Evolutionary conservation across 768 basidiomycete genomes (phyloP).

Genomic region (Cytidiella melzeri): DNA sequence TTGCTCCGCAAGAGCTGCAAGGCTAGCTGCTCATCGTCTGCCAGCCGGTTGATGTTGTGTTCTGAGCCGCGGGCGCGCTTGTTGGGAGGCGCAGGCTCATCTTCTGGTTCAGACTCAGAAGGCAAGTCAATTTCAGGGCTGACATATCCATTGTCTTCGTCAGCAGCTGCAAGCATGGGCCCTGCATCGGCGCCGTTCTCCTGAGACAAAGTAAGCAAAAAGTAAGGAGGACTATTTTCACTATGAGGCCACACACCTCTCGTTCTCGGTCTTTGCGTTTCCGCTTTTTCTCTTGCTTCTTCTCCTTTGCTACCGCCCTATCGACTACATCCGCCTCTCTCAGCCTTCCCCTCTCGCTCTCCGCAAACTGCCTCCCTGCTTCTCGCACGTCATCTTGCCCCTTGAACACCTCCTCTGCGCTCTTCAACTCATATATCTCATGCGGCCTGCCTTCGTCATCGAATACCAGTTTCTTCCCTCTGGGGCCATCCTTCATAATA

Average conservation of each 20-base stretch:
- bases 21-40: slow-evolving; percentile 61
- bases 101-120: slow-evolving; percentile 27
- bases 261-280: slow-evolving; percentile 78
- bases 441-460: slow-evolving; percentile 83
- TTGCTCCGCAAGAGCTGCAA: slow-evolving; percentile 44
- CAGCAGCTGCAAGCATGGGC: slow-evolving; percentile 32
- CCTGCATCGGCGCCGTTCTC: slow-evolving; percentile 27
- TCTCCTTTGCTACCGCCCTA: slow-evolving; percentile 78
- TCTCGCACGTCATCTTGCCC: slow-evolving; percentile 59
- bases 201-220: slow-evolving; percentile 5
- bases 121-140: slow-evolving; percentile 64
- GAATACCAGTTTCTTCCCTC: slow-evolving; percentile 75
- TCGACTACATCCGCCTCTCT: slow-evolving; percentile 64
- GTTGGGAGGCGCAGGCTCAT: slow-evolving; percentile 10
- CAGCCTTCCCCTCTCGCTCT: slow-evolving; percentile 70
- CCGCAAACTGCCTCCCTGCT: slow-evolving; percentile 64
- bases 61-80: slow-evolving; percentile 20
- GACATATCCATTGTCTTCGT: slow-evolving; percentile 62
- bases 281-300: slow-evolving; percentile 87
- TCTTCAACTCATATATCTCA: slow-evolving; percentile 77
- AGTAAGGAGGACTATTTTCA: background rate
- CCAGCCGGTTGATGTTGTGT: slow-evolving; percentile 23
- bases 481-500: slow-evolving; percentile 51
- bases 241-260: slow-evolving; percentile 16
- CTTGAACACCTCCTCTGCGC: slow-evolving; percentile 56